Percentiles rank a stretch among this genome's conserved stretches.
These are phyloP conservation scores for Saturnispora bothae DNA, from an alignment of 805 yeast genomes.

Conservation along the genomic window DNA sequence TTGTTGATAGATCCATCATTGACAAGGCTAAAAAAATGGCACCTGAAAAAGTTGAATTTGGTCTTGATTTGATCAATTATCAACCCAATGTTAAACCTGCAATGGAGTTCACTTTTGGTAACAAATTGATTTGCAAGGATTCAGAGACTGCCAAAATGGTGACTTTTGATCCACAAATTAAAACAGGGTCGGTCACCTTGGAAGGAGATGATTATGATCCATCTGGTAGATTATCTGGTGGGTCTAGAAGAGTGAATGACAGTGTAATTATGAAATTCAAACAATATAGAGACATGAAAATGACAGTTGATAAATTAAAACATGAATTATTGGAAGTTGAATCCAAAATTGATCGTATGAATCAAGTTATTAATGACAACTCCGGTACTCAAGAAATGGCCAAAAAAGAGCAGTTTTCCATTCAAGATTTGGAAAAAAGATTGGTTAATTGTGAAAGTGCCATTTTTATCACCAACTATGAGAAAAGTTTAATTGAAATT, in stretches of 20 bases:
- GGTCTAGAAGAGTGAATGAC: slow-evolving; percentile 57
- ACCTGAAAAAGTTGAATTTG: slow-evolving; percentile 83
- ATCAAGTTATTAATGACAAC: slow-evolving; percentile 37
- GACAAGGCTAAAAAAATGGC: slow-evolving; percentile 63
- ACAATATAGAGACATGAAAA: slow-evolving; percentile 36
- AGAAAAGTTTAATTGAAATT: slow-evolving; percentile 16
- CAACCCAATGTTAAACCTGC: slow-evolving; percentile 64
- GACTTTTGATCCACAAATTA: slow-evolving; percentile 75
- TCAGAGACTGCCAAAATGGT: slow-evolving; percentile 80
- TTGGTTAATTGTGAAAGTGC: slow-evolving; percentile 47
- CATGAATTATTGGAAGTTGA: slow-evolving; percentile 32
- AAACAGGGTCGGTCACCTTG: slow-evolving; percentile 74
- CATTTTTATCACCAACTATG: slow-evolving; percentile 35
- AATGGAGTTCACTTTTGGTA: slow-evolving; percentile 86
- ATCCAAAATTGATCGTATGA: slow-evolving; percentile 32
- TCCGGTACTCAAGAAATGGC: slow-evolving; percentile 47
- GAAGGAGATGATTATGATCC: slow-evolving; percentile 97
- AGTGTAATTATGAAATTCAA: slow-evolving; percentile 58
- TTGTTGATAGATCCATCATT: slow-evolving; percentile 41
- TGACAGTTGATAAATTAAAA: slow-evolving; percentile 31
- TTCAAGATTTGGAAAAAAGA: slow-evolving; percentile 44
- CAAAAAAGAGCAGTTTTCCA: slow-evolving; percentile 47
- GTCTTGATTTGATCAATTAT: slow-evolving; percentile 68
- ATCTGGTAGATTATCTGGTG: slow-evolving; percentile 91
- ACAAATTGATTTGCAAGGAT: slow-evolving; percentile 78